phyloP scores from a whole-genome alignment of 2,329 filamentous ascomycete species.

The Plectosphaerella sp. region DNA sequence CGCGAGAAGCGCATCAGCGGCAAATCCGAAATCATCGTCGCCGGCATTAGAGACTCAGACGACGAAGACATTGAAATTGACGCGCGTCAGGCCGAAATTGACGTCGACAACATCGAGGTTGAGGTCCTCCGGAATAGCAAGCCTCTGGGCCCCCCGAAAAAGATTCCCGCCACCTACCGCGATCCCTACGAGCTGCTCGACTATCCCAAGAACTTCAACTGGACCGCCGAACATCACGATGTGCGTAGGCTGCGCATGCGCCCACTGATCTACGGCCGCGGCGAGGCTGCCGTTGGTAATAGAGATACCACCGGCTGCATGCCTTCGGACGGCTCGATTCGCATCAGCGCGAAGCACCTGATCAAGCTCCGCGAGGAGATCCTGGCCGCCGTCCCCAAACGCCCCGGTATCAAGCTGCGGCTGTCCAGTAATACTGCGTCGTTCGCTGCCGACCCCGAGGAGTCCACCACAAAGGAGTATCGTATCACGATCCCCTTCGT shows the following conservation, averaged over 20 bases:
- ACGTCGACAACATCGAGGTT: slow-evolving; percentile 49
- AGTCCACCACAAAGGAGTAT: slow-evolving; percentile 34
- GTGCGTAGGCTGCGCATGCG: slow-evolving; percentile 64
- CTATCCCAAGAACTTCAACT: slow-evolving; percentile 55
- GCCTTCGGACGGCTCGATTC: slow-evolving; percentile 50
- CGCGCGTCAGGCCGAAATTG: slow-evolving; percentile 58
- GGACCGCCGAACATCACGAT: slow-evolving; percentile 71
- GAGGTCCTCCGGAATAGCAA: slow-evolving; percentile 26
- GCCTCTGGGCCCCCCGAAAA: slow-evolving; percentile 18
- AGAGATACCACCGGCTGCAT: slow-evolving; percentile 52
- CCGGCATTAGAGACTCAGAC: slow-evolving; percentile 52
- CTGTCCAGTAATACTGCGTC: slow-evolving; percentile 29
- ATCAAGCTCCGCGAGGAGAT: slow-evolving; percentile 10
- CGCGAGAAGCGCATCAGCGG: slow-evolving; percentile 69
- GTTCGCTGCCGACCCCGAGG: slow-evolving; percentile 17
- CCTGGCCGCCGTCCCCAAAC: slow-evolving; percentile 10
- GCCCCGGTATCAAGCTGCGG: slow-evolving; percentile 37
- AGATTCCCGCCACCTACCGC: slow-evolving; percentile 38
- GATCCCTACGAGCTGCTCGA: slow-evolving; percentile 66
- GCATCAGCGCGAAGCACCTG: slow-evolving; percentile 33
- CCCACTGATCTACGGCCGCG: slow-evolving; percentile 45
- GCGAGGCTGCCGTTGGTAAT: slow-evolving; percentile 50
- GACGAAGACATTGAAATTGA: slow-evolving; percentile 56
- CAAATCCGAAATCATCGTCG: slow-evolving; percentile 75
- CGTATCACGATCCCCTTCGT: slow-evolving; percentile 68